Percentiles rank a stretch among this genome's conserved stretches.
phyloP scores from a whole-genome alignment of 164 flowering plant genomes.

The Warburgia ugandensis region DNA sequence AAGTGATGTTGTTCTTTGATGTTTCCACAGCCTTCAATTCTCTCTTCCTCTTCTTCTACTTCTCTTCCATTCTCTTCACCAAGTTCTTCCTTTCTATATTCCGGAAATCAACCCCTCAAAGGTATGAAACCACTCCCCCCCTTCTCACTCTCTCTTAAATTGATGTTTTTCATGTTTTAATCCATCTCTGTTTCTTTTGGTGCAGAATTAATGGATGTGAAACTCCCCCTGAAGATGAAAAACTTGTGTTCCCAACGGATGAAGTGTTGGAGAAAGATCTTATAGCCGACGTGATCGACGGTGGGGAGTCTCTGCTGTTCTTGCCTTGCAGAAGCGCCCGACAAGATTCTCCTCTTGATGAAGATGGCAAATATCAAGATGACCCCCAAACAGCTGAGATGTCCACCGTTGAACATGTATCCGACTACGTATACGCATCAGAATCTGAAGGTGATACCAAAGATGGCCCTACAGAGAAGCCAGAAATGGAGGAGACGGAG shows the following conservation, averaged over 20 bases:
- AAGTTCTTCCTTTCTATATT: constrained; percentile 39
- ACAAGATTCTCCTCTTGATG: constrained; percentile 3
- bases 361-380: constrained; percentile 11
- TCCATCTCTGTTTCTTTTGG: not conserved
- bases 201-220: constrained; percentile 38
- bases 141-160: constrained; percentile 4
- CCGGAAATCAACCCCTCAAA: constrained; percentile 19
- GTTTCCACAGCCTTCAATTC: constrained; percentile 39
- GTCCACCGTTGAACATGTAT: constrained; percentile 8
- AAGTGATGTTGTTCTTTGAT: constrained; percentile 50
- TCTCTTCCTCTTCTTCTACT: constrained; percentile 52
- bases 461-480: too few species aligned
- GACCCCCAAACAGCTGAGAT: not conserved
- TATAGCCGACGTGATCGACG: constrained; percentile 41
- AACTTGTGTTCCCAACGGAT: constrained; percentile 2
- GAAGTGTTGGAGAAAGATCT: constrained; percentile 19
- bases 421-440: constrained; percentile 15
- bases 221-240: constrained; percentile 22
- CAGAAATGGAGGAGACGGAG: constrained; percentile 7
- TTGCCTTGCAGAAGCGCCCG: constrained; percentile 17
- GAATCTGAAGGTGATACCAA: constrained; percentile 23
- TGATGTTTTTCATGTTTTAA: too few species aligned
- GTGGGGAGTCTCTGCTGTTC: constrained; percentile 42
- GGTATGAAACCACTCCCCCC: constrained; percentile 13
- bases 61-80: constrained; percentile 42